Base-by-base conservation (phyloP, 1,139 yeast genomes). In the Taphrina wiesneri region DNA sequence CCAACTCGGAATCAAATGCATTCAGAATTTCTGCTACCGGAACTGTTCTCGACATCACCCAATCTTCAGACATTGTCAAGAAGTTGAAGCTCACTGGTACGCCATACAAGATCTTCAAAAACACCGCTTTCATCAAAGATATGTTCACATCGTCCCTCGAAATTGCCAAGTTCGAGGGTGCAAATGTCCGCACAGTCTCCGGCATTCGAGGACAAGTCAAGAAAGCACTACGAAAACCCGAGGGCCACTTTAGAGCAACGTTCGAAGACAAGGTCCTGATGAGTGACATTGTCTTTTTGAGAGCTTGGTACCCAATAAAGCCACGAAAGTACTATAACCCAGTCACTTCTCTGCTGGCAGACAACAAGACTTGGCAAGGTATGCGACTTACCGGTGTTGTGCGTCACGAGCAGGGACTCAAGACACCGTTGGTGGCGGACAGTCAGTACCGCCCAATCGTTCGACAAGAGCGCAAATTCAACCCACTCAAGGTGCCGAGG, bases 1-100 rank as follows among this genome's bases (percentile, higher is more conserved):
- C 96, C 64, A 82, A 85, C 71, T 23, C 54, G 30, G 87, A 88
- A 47, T 87, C 96, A 0, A 96, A 96, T 1, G 86, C 92, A 6
- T 95, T 95, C 79, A 82, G 99, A 77, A 91, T 95, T 67, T 90
- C 97, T 1, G 98, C 99, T n/a, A 93, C 99, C 0, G 99, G 99
- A 75, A 83, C 92, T 34, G 92, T 95, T 47, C 95, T 90, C 76
- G 98, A 93, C 75, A 87, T 93, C 73, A 96, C 95, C 76, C 84
- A 85, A 63, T 84, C 89, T 6, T 90, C 86, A 53, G 97, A 93
- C 75, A 92, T 95, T 72, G 99, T 93, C 68, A 95, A 95, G 80
- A 95, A 95, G 75, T 83, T 95, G 77, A 95, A 95, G 77, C 83
- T 95, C 70, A 97, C 93, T 34, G 99, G 99, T 63, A 83, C 90